Percentiles rank a stretch among this genome's conserved stretches.
Conservation (phyloP, 2,329 filamentous ascomycete genomes). For the Ciborinia camelliae region DNA sequence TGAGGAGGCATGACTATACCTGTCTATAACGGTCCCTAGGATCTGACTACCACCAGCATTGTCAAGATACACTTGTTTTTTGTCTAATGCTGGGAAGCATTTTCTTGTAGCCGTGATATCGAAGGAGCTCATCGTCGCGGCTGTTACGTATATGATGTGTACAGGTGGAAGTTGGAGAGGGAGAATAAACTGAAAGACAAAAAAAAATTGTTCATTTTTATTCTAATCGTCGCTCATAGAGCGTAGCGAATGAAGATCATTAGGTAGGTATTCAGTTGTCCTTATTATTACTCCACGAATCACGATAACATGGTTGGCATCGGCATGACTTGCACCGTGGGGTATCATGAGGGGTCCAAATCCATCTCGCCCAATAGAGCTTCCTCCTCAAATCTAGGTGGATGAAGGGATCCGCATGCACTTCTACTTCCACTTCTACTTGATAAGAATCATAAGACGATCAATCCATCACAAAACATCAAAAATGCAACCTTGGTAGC, state of each 20-base stretch:
- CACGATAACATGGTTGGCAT: constrained; percentile 2
- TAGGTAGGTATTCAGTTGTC: background rate
- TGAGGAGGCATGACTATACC: constrained; percentile 42
- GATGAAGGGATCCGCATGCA: background rate
- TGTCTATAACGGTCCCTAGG: constrained; percentile 62
- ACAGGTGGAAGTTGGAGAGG: background rate
- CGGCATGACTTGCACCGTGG: background rate
- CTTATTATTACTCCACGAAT: constrained; percentile 3
- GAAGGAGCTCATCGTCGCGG: constrained; percentile 40
- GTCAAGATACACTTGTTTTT: constrained; percentile 70
- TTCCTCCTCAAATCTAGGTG: constrained; percentile 18
- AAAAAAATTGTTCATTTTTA: too few species aligned
- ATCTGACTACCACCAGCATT: constrained; percentile 76
- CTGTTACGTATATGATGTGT: background rate
- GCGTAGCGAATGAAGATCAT: too few species aligned
- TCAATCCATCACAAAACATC: too few species aligned
- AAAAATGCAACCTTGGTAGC: too few species aligned
- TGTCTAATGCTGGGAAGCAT: constrained; percentile 64
- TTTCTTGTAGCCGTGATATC: constrained; percentile 54
- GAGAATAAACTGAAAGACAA: background rate
- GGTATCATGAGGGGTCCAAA: constrained; percentile 12
- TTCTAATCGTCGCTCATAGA: too few species aligned
- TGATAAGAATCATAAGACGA: too few species aligned
- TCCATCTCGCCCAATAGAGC: constrained; percentile 7
- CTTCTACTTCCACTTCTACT: too few species aligned